Evolutionary conservation across 2,329 filamentous ascomycete genomes (phyloP).

Genomic region (Fusarium sp.): DNA sequence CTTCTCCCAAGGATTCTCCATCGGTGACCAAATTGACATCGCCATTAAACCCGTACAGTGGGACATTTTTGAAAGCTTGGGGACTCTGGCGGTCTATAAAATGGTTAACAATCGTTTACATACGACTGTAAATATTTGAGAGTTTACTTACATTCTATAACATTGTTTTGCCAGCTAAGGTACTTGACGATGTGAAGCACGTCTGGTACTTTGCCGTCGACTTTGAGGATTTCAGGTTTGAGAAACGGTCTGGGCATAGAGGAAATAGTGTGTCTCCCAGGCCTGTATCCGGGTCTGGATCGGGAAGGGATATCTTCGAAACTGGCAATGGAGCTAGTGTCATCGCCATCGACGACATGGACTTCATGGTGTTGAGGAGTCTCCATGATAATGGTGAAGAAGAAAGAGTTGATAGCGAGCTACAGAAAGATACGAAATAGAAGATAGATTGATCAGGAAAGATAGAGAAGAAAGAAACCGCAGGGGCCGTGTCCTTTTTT

Average conservation of each 20-base stretch:
- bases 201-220: constrained; percentile 57
- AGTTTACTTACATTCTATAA: constrained; percentile 55
- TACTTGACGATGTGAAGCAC: constrained; percentile 60
- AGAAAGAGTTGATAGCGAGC: neutral
- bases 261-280: neutral
- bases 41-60: constrained; percentile 47
- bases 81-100: constrained; percentile 55
- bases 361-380: constrained; percentile 24
- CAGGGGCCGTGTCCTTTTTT: constrained; percentile 22
- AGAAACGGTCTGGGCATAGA: neutral
- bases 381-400: constrained; percentile 30
- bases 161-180: constrained; percentile 50
- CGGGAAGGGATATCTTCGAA: constrained; percentile 39
- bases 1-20: constrained; percentile 18
- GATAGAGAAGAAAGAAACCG: neutral
- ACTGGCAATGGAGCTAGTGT: constrained; percentile 42
- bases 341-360: constrained; percentile 25
- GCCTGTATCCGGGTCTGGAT: neutral
- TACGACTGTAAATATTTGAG: neutral
- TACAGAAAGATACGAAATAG: neutral
- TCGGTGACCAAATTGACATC: constrained; percentile 37
- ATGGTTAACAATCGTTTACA: constrained; percentile 27
- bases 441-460: neutral
- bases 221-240: constrained; percentile 38
- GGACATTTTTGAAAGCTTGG: constrained; percentile 55